Conservation (phyloP, 2,329 filamentous ascomycete species). For the Corynespora cassiicola region DNA sequence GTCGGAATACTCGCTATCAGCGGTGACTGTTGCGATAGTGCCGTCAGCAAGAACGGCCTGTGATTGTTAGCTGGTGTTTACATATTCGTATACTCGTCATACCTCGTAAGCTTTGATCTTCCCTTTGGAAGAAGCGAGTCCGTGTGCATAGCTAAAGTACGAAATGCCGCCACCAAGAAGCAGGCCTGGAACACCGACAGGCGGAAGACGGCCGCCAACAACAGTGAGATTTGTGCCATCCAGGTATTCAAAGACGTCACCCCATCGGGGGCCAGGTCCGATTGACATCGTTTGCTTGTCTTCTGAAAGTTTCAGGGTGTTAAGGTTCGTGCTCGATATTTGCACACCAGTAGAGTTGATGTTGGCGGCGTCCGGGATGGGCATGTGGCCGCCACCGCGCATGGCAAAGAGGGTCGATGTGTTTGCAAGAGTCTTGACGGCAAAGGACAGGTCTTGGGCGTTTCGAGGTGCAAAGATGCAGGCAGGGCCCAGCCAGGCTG, state of each 20-base stretch:
- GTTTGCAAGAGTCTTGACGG: conserved; percentile 18
- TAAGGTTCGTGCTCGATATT: conserved; percentile 24
- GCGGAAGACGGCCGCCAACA: conserved; percentile 34
- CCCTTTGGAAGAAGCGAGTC: conserved; percentile 24
- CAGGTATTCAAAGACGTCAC: conserved; percentile 34
- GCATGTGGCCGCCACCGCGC: conserved; percentile 31
- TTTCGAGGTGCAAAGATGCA: conserved; percentile 27
- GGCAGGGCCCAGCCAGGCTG: conserved; percentile 16
- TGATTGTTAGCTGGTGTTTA: conserved; percentile 6
- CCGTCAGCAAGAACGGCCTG: conserved; percentile 34
- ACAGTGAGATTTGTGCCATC: conserved; percentile 25
- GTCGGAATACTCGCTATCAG: conserved; percentile 29
- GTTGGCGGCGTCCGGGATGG: conserved; percentile 22
- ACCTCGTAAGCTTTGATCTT: conserved; percentile 22
- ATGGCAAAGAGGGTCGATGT: conserved; percentile 23
- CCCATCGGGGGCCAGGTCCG: conserved; percentile 38
- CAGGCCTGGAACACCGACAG: conserved; percentile 38
- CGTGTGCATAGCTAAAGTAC: conserved; percentile 24
- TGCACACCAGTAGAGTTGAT: conserved; percentile 24
- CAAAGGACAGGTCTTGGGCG: conserved; percentile 22
- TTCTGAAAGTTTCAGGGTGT: conserved; percentile 22
- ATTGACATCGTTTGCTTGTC: conserved; percentile 30
- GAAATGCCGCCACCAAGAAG: conserved; percentile 33
- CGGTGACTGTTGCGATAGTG: conserved; percentile 24
- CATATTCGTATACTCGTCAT: no score